These are phyloP conservation scores for Leucosporidium creatinivorum DNA, from an alignment of 768 basidiomycete species.

Conservation along the genomic window DNA sequence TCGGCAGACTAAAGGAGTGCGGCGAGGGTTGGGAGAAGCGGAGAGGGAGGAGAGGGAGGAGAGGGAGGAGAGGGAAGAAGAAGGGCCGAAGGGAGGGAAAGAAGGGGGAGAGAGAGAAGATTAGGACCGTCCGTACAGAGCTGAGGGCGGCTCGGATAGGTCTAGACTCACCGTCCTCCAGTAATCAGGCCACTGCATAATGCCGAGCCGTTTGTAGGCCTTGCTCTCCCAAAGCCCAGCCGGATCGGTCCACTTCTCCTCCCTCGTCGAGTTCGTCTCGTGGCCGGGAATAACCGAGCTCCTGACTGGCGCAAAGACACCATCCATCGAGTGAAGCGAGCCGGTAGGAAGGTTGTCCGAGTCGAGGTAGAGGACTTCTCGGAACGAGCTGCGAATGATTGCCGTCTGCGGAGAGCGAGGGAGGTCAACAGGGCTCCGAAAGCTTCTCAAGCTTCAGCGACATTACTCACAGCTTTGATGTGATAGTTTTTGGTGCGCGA, in stretches of 20 bases:
- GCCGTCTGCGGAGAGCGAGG: slow-evolving; percentile 33
- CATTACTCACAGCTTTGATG: slow-evolving; percentile 10
- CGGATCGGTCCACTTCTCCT: slow-evolving; percentile 2
- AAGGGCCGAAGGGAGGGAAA: not conserved
- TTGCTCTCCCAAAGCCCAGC: slow-evolving; percentile 24
- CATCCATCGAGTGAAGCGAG: not conserved
- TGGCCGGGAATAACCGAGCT: not conserved
- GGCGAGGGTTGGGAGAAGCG: not conserved
- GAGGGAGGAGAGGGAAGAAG: not conserved
- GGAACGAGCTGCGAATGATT: slow-evolving; percentile 37
- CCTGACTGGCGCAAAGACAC: not conserved
- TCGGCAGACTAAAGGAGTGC: slow-evolving; percentile 14
- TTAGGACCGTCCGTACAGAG: too few relatives aligned
- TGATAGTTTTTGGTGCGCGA: slow-evolving; percentile 36
- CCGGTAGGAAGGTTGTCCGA: slow-evolving; percentile 39
- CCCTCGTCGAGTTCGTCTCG: not conserved
- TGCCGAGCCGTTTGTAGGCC: slow-evolving; percentile 42
- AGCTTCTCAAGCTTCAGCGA: too few relatives aligned
- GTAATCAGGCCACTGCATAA: slow-evolving; percentile 40
- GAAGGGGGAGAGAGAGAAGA: too few relatives aligned
- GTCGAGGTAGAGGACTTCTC: slow-evolving; percentile 45
- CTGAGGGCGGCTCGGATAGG: too few relatives aligned
- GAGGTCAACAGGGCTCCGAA: not conserved
- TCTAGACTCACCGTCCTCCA: slow-evolving; percentile 31
- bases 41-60: not conserved